Evolutionary conservation across 208 protist genomes (phyloP).

Genomic region (Strigomonas culicis): DNA sequence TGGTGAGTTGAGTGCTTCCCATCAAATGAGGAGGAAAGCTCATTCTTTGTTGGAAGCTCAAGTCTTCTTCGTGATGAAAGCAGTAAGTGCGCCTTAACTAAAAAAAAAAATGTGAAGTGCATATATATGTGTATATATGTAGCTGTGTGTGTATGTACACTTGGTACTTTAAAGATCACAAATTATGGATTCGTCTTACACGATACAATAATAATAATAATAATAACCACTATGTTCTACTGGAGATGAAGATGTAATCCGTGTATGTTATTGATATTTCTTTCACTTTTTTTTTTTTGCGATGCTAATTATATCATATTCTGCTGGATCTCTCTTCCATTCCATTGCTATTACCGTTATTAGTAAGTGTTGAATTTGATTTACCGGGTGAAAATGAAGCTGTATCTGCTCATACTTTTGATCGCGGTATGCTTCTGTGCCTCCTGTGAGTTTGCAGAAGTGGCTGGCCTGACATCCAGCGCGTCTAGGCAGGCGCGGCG

Average conservation of each 20-base stretch:
- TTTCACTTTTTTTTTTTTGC: conserved; percentile 3
- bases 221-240: conserved; percentile 3
- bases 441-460: background rate
- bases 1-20: too few relatives aligned
- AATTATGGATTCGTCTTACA: conserved; percentile 3
- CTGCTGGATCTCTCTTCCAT: background rate
- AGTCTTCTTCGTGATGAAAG: too few relatives aligned
- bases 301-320: background rate
- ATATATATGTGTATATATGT: background rate
- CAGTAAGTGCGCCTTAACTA: too few relatives aligned
- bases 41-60: too few relatives aligned
- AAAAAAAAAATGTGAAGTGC: too few relatives aligned
- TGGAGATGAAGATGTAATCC: too few relatives aligned
- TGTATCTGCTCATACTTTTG: background rate
- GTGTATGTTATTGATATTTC: background rate
- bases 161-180: conserved; percentile 5
- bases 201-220: conserved; percentile 9
- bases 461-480: too few relatives aligned
- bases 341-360: background rate
- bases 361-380: background rate
- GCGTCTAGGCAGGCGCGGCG: background rate
- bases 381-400: too few relatives aligned
- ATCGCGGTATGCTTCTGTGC: background rate
- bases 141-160: background rate
- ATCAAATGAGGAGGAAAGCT: too few relatives aligned